Evolutionary conservation across 2,329 filamentous ascomycete genomes (phyloP), one percentile per base, ranked within the genome.

Genomic region (Mycosphaerella sp.): DNA sequence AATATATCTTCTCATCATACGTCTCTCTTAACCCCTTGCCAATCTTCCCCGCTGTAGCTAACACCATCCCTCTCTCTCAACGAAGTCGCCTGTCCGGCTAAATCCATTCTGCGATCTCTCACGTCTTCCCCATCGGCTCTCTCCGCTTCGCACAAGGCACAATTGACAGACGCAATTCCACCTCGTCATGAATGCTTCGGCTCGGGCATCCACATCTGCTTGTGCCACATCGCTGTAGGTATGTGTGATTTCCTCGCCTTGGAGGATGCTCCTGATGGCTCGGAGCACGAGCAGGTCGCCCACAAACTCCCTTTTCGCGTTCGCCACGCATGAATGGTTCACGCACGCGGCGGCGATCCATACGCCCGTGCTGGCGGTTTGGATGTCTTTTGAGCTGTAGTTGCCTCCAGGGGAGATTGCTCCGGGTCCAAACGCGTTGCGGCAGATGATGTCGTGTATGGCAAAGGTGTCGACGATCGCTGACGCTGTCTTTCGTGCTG

Each of bases 271-370:
- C 6, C 56, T 56, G 0, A 69, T 63, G 0, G 78, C 78, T 6
- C 76, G 73, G 14, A 80, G 43, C 9, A 80, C 69, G 54, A 72
- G 68, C 67, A 81, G 70, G 57, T 82, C 77, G 2, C 79, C 77
- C 21, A 80, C 75, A 59, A 78, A 80, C 1, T 71, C 63, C 12
- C 73, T 74, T 0, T 50, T 52, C n/a, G 71, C 71, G 55, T 79
- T 81, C 6, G 62, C 59, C 2, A 70, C 6, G 59, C 79, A 81
- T 4, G 70, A 71, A 53, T 81, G 78, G 50, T 82, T 81, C 53
- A 79, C 71, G 48, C 69, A 67, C 0, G 78, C 76, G 2, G 75
- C 74, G 1, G 68, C 49, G 4, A 66, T 52, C 77, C 78, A 81
- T 13, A 80, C 48, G 0, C 77, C 77, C 28, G 55, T 73, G 35